Percentiles rank a stretch among this genome's conserved stretches.
phyloP scores from a whole-genome alignment of 768 basidiomycete species.

The Kwoniella heveanensis region DNA sequence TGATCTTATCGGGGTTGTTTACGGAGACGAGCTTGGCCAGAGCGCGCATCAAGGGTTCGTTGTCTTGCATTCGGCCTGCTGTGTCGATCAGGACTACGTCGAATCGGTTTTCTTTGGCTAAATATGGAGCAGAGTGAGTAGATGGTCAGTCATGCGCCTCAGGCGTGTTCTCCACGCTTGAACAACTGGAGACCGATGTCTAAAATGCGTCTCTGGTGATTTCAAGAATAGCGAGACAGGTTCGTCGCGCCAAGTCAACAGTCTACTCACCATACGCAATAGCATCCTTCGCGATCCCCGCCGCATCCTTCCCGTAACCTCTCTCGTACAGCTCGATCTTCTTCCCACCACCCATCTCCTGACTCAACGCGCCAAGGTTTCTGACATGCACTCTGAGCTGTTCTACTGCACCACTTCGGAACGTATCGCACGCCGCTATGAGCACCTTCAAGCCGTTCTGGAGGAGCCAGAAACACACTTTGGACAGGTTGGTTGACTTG shows the following conservation, averaged over 20 bases:
- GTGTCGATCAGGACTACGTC: slow-evolving; percentile 98
- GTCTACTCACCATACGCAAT: slow-evolving; percentile 76
- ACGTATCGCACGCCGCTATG: slow-evolving; percentile 98
- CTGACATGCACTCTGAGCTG: slow-evolving; percentile 95
- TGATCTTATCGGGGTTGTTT: slow-evolving; percentile 94
- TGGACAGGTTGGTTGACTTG: slow-evolving; percentile 95
- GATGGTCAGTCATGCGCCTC: slow-evolving; percentile 1
- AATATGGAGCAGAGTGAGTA: no score
- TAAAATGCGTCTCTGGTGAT: no score
- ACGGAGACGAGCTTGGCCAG: slow-evolving; percentile 95
- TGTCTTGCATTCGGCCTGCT: slow-evolving; percentile 98
- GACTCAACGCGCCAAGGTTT: slow-evolving; percentile 81
- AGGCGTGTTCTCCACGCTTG: no score
- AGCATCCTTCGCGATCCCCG: slow-evolving; percentile 94
- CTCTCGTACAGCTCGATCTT: slow-evolving; percentile 91
- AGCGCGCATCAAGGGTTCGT: slow-evolving; percentile 98
- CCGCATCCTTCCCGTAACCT: slow-evolving; percentile 99
- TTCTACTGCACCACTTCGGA: slow-evolving; percentile 93
- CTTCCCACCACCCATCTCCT: slow-evolving; percentile 54
- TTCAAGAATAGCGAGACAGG: no score
- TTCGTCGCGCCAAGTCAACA: no score
- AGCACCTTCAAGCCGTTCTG: slow-evolving; percentile 91
- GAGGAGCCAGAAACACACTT: slow-evolving; percentile 98
- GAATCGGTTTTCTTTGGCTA: slow-evolving; percentile 87
- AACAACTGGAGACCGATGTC: no score